Conservation (phyloP, 176 grass and related monocot species). For the Calamus simplicifolius region DNA sequence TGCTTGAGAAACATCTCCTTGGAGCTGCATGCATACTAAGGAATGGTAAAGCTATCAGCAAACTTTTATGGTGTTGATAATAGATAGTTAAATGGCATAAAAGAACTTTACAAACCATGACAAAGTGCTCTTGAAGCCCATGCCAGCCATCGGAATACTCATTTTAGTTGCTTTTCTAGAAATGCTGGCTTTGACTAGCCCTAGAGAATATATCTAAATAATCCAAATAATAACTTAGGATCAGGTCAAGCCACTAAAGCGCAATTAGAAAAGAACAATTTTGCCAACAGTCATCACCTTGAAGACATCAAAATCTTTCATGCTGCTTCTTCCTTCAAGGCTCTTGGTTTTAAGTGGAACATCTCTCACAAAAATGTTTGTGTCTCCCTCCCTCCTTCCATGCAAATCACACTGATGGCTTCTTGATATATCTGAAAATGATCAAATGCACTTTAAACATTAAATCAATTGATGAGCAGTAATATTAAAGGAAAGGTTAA, state of each 20-base stretch:
- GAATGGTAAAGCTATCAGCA: background rate
- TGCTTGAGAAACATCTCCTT: conserved; percentile 54
- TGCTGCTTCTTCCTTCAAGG: conserved; percentile 10
- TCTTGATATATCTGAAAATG: conserved; percentile 34
- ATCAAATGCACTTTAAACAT: conserved; percentile 14
- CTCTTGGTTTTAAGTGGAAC: background rate
- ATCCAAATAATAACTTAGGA: conserved; percentile 8
- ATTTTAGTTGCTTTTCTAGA: conserved; percentile 17
- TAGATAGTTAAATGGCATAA: background rate
- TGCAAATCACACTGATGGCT: conserved; percentile 16
- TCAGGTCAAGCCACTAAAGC: conserved; percentile 1
- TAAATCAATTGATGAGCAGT: background rate
- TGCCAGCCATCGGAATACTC: conserved; percentile 18
- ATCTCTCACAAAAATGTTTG: conserved; percentile 19
- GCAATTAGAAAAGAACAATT: background rate
- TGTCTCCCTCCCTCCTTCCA: conserved; percentile 40
- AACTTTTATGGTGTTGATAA: conserved; percentile 14
- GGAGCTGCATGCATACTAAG: conserved; percentile 13
- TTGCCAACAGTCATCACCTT: conserved; percentile 28
- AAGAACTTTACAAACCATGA: conserved; percentile 34
- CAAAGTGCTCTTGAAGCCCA: conserved; percentile 29
- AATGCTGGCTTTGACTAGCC: conserved; percentile 19
- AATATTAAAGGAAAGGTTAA: too few species aligned
- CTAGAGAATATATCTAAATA: conserved; percentile 34
- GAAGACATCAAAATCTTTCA: conserved; percentile 26